phyloP scores from a whole-genome alignment of 257 asterid genomes.

The Striga asiatica region DNA sequence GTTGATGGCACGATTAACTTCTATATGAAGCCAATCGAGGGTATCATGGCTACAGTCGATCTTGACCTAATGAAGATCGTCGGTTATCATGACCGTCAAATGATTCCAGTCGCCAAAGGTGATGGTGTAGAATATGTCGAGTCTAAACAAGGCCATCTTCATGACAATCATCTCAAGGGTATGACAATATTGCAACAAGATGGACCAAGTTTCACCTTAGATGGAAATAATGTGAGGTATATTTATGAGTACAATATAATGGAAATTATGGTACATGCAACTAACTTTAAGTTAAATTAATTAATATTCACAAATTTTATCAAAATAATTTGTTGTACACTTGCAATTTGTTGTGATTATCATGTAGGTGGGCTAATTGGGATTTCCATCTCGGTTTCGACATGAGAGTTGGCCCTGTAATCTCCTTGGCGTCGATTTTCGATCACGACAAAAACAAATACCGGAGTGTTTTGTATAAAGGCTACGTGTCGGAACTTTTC shows the following conservation, averaged over 20 bases:
- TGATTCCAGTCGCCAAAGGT: conserved; percentile 54
- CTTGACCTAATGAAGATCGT: conserved; percentile 51
- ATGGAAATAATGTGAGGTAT: conserved; percentile 49
- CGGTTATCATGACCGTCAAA: conserved; percentile 28
- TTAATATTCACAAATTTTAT: no score
- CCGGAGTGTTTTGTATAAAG: conserved; percentile 62
- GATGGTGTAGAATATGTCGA: conserved; percentile 44
- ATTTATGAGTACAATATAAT: no score
- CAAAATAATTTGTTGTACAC: no score
- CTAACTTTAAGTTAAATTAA: no score
- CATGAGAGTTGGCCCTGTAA: conserved; percentile 59
- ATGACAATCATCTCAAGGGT: neutral
- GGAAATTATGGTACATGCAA: no score
- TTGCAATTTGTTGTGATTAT: neutral
- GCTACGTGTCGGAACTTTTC: conserved; percentile 55
- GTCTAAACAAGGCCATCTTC: neutral
- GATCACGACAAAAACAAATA: conserved; percentile 30
- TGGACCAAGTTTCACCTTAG: conserved; percentile 30
- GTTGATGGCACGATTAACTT: conserved; percentile 50
- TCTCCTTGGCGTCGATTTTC: conserved; percentile 49
- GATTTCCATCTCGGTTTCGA: conserved; percentile 47
- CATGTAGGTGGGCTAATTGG: conserved; percentile 59
- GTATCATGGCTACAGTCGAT: conserved; percentile 43
- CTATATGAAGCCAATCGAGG: conserved; percentile 77
- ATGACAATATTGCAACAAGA: conserved; percentile 11